A percentile compares a stretch with the other conserved stretches of the same genome.
Conservation (phyloP, 139 green algal genomes). For the Picochlorum sp. region DNA sequence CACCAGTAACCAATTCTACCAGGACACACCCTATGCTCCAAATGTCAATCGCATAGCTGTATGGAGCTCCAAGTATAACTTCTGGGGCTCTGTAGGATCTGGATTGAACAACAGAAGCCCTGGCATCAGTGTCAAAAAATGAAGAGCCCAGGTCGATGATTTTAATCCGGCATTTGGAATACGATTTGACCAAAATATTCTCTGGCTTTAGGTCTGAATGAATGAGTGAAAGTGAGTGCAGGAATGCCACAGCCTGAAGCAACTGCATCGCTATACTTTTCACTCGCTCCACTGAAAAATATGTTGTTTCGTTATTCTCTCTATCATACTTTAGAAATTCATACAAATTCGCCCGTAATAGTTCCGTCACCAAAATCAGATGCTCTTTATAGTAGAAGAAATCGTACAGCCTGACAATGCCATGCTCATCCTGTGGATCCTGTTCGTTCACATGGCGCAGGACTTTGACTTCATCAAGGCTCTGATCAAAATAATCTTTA, state of each 20-base stretch:
- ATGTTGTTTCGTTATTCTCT: constrained; percentile 55
- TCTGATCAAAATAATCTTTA: constrained; percentile 97
- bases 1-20: constrained; percentile 84
- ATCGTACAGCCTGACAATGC: constrained; percentile 87
- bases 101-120: constrained; percentile 87
- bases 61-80: constrained; percentile 86
- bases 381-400: constrained; percentile 98
- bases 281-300: constrained; percentile 85
- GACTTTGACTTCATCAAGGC: constrained; percentile 95
- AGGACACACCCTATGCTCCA: constrained; percentile 95
- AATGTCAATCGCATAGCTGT: constrained; percentile 83
- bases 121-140: constrained; percentile 88
- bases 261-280: constrained; percentile 79
- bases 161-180: constrained; percentile 68
- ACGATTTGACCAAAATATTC: constrained; percentile 93
- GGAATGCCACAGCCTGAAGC: constrained; percentile 69
- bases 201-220: constrained; percentile 97
- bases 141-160: constrained; percentile 93
- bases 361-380: constrained; percentile 93
- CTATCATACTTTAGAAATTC: constrained; percentile 94
- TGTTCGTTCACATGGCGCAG: constrained; percentile 75
- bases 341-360: constrained; percentile 95
- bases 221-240: constrained; percentile 85
- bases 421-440: constrained; percentile 79
- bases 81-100: constrained; percentile 91